phyloP scores from a whole-genome alignment of 257 asterid genomes.

The Solanum rostratum region DNA sequence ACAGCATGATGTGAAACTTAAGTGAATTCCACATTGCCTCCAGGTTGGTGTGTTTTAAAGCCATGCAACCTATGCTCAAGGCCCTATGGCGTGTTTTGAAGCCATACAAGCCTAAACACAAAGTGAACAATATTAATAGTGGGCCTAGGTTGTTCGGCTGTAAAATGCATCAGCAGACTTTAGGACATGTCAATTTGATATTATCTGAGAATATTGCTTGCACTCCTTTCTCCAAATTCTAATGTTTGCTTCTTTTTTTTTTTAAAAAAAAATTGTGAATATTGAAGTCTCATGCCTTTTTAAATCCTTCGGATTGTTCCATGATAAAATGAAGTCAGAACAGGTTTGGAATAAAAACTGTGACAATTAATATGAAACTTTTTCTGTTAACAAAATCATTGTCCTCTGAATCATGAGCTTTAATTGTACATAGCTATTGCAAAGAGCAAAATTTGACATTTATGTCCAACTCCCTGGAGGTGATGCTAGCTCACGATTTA shows the following conservation, averaged over 20 bases:
- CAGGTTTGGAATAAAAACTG: background rate
- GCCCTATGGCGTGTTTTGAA: background rate
- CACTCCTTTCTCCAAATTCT: background rate
- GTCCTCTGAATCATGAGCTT: background rate
- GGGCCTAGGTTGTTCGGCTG: background rate
- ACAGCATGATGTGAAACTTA: background rate
- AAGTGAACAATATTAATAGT: background rate
- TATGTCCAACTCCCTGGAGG: background rate
- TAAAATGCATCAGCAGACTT: background rate
- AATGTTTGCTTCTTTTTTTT: background rate
- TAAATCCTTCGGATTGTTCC: background rate
- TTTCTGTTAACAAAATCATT: background rate
- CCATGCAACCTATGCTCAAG: background rate
- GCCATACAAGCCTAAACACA: background rate
- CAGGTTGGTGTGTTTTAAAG: background rate
- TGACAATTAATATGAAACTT: background rate
- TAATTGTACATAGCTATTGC: background rate
- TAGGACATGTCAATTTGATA: background rate
- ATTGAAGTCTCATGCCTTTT: background rate
- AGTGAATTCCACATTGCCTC: background rate
- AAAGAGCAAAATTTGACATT: background rate
- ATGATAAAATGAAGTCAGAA: background rate
- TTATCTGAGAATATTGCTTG: background rate
- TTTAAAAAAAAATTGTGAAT: background rate
- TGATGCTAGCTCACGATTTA: background rate